Evolutionary conservation across 805 yeast genomes (phyloP).

Genomic region (Saccharomycopsis javanensis): DNA sequence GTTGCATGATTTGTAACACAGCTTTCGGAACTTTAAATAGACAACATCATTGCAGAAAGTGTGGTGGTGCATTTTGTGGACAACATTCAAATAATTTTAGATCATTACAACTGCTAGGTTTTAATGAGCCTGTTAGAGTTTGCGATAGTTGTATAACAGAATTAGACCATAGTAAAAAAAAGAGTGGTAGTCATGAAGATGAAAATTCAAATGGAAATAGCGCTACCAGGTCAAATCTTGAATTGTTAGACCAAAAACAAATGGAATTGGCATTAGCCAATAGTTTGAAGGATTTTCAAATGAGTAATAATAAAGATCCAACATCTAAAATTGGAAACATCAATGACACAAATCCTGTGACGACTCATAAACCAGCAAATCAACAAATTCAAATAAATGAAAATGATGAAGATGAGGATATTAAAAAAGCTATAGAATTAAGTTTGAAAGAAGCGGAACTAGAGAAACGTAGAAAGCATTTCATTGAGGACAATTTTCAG

Average conservation of each 20-base stretch:
- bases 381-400: constrained; percentile 20
- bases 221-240: neutral
- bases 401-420: constrained; percentile 74
- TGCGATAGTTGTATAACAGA: constrained; percentile 83
- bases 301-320: constrained; percentile 13
- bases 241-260: neutral
- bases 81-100: constrained; percentile 67
- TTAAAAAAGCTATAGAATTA: constrained; percentile 91
- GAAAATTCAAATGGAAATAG: constrained; percentile 46
- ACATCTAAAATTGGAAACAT: too few species aligned
- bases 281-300: constrained; percentile 52
- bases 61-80: constrained; percentile 92
- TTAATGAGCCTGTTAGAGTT: constrained; percentile 81
- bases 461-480: constrained; percentile 29
- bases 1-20: constrained; percentile 87
- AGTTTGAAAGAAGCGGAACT: constrained; percentile 57
- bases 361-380: neutral
- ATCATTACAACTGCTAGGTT: constrained; percentile 76
- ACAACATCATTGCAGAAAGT: constrained; percentile 93
- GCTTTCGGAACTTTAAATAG: constrained; percentile 74
- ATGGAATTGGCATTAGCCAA: constrained; percentile 53
- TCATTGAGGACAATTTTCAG: neutral
- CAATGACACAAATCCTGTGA: neutral
- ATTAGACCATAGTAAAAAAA: constrained; percentile 32
- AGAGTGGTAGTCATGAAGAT: constrained; percentile 45